Conservation (phyloP, 371 early-diverging fungal genomes). For the Mucor indicus region DNA sequence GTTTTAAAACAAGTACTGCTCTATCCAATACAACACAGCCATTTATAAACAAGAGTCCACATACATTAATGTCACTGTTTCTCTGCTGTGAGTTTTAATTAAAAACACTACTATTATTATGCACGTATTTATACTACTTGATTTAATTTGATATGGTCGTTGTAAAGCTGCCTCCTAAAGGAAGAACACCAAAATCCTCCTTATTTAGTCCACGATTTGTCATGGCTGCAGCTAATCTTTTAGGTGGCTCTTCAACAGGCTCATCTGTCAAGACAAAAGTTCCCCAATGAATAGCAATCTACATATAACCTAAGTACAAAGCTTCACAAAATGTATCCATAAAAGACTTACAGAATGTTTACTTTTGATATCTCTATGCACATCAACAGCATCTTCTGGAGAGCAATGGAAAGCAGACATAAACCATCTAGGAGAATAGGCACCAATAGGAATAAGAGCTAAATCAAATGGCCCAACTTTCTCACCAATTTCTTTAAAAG, state of each 20-base stretch:
- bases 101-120: no score
- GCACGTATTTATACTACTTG: no score
- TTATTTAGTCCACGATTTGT: conserved; percentile 47
- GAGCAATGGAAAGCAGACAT: conserved; percentile 71
- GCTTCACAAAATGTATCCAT: conserved; percentile 6
- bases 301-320: no score
- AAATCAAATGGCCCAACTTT: conserved; percentile 70
- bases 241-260: conserved; percentile 55
- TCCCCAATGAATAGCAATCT: conserved; percentile 42
- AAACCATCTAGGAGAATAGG: conserved; percentile 71
- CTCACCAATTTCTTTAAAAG: conserved; percentile 75
- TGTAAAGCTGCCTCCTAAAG: conserved; percentile 56
- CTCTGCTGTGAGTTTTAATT: no score
- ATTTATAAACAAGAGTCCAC: no score
- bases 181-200: conserved; percentile 49
- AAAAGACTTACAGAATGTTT: conserved; percentile 59
- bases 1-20: no score
- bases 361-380: conserved; percentile 71
- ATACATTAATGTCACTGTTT: no score
- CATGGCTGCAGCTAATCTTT: conserved; percentile 45
- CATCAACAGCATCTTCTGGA: conserved; percentile 74
- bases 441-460: conserved; percentile 80
- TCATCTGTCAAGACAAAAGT: conserved; percentile 56
- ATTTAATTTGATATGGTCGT: no score
- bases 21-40: no score